Percentiles rank a stretch among this genome's conserved stretches.
These are phyloP conservation scores for Ilyonectria destructans DNA, from an alignment of 2,329 filamentous ascomycete genomes.

Conservation along the genomic window DNA sequence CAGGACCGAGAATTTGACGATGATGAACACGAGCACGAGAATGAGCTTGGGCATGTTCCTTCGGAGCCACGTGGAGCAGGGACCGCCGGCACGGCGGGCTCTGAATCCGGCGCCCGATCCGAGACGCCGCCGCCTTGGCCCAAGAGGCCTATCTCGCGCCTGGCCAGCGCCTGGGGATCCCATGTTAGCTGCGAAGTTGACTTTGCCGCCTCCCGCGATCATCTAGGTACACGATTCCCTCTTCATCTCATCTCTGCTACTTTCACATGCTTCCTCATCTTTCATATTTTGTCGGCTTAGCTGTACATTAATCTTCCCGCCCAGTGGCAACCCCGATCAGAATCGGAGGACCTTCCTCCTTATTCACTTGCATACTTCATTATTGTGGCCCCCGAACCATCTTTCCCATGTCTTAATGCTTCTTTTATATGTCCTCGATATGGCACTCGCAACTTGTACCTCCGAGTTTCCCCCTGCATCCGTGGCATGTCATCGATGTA, in stretches of 20 bases:
- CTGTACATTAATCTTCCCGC: neutral
- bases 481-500: slow-evolving; percentile 5
- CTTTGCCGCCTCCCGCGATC: slow-evolving; percentile 42
- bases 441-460: neutral
- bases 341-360: neutral
- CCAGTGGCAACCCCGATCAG: neutral
- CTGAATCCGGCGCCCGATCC: slow-evolving; percentile 23
- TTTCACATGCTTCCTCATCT: neutral
- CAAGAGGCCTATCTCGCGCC: slow-evolving; percentile 12
- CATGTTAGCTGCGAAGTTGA: slow-evolving; percentile 49
- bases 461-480: slow-evolving; percentile 11
- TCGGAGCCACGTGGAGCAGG: slow-evolving; percentile 41
- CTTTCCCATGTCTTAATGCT: neutral
- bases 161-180: slow-evolving; percentile 40
- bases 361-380: neutral
- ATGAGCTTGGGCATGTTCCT: slow-evolving; percentile 5
- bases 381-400: neutral
- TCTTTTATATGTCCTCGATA: neutral
- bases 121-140: slow-evolving; percentile 28
- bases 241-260: neutral
- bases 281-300: neutral
- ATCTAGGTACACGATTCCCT: slow-evolving; percentile 43
- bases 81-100: slow-evolving; percentile 45
- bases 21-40: neutral
- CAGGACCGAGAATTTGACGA: slow-evolving; percentile 21